Percentiles rank a stretch among this genome's conserved stretches.
phyloP scores from a whole-genome alignment of 805 yeast genomes.

The Saccharomycopsis fodiens region DNA sequence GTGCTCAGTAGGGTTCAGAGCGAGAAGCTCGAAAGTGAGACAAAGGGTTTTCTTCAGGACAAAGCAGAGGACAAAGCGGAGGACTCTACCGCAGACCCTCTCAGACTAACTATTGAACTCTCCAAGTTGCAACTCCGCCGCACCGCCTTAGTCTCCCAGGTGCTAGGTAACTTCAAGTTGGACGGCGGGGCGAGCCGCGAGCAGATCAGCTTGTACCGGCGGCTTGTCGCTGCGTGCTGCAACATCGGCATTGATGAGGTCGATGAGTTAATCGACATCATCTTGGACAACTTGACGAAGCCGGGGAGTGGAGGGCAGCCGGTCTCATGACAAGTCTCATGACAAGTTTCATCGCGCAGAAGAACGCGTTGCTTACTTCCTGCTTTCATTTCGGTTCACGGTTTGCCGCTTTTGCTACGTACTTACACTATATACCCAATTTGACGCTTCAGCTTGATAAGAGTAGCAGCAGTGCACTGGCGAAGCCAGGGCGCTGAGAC shows the following conservation, averaged over 20 bases:
- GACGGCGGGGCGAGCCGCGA: conserved; percentile 26
- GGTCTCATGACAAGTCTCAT: too few species aligned
- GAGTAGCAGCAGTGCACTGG: too few species aligned
- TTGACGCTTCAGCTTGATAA: too few species aligned
- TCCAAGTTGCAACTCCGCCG: conserved; percentile 37
- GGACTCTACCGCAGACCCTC: conserved; percentile 22
- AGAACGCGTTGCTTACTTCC: too few species aligned
- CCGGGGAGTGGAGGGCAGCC: background rate
- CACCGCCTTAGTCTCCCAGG: conserved; percentile 25
- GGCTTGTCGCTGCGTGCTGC: conserved; percentile 61
- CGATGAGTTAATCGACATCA: conserved; percentile 37
- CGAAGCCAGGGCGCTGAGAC: too few species aligned
- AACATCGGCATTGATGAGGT: conserved; percentile 62
- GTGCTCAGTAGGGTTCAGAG: conserved; percentile 8
- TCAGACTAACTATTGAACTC: conserved; percentile 27
- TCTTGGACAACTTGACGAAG: conserved; percentile 3
- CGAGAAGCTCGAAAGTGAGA: conserved; percentile 4
- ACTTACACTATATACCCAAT: too few species aligned
- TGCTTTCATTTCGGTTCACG: too few species aligned
- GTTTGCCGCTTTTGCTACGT: too few species aligned
- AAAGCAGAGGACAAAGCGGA: conserved; percentile 17
- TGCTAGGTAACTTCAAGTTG: conserved; percentile 3
- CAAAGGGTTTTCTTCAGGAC: too few species aligned
- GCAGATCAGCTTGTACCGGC: conserved; percentile 59
- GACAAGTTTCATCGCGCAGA: too few species aligned